Conservation (phyloP, 2,329 filamentous ascomycete genomes). For the Colletotrichum gigasporum region DNA sequence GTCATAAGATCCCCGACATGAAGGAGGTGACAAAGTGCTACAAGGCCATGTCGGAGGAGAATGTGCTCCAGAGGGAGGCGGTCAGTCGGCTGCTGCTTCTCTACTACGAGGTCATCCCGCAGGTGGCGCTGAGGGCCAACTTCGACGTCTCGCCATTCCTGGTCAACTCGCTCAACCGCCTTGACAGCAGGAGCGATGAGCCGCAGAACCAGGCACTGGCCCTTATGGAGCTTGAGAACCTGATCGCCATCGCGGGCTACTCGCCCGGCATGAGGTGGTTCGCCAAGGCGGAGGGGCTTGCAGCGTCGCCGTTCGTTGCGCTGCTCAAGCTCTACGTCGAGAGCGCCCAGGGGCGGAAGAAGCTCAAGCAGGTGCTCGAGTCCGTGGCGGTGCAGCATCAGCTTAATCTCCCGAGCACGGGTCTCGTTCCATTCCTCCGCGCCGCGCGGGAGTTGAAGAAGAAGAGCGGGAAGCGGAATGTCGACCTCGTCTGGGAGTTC, state of each 20-base stretch:
- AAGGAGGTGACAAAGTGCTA: constrained; percentile 83
- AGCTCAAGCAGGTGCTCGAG: constrained; percentile 56
- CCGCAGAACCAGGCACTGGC: constrained; percentile 62
- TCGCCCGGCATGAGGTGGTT: constrained; percentile 94
- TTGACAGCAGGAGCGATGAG: constrained; percentile 65
- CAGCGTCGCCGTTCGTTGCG: constrained; percentile 75
- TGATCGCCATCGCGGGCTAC: constrained; percentile 81
- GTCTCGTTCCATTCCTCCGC: constrained; percentile 57
- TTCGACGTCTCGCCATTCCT: constrained; percentile 88
- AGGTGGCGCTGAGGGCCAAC: constrained; percentile 81
- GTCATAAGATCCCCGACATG: constrained; percentile 80
- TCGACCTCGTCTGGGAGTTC: constrained; percentile 70
- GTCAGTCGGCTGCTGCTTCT: constrained; percentile 80
- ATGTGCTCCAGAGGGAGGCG: constrained; percentile 80
- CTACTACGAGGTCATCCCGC: constrained; percentile 87
- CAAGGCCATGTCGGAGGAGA: constrained; percentile 72
- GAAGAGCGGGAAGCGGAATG: constrained; percentile 34
- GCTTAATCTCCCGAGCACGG: constrained; percentile 64
- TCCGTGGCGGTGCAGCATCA: constrained; percentile 73
- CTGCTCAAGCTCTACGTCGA: constrained; percentile 61
- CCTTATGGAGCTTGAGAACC: constrained; percentile 80
- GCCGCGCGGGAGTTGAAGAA: constrained; percentile 45
- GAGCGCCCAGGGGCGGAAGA: constrained; percentile 20
- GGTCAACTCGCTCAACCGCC: constrained; percentile 70
- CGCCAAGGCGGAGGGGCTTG: constrained; percentile 73